phyloP scores from a whole-genome alignment of 208 protist genomes.

The Wallacemonas rigidus region DNA sequence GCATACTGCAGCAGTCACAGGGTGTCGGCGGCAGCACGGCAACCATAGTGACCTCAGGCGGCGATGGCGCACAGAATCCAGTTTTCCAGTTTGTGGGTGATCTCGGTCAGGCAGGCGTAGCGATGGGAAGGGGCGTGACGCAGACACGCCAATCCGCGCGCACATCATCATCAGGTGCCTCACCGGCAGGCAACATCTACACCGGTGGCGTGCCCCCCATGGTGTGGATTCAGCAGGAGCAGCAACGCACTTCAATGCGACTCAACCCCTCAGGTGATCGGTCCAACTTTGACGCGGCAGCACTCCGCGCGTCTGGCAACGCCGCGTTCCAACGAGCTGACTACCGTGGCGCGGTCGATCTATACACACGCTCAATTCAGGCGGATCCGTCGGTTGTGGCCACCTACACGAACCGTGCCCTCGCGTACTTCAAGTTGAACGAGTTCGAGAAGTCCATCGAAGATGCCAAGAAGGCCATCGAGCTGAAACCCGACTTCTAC shows the following conservation, averaged over 20 bases:
- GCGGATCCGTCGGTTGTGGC: conserved; percentile 49
- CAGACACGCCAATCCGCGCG: background rate
- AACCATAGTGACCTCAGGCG: conserved; percentile 9
- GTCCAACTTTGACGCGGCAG: conserved; percentile 24
- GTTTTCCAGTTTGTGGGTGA: conserved; percentile 12
- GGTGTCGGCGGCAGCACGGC: conserved; percentile 11
- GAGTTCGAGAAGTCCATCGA: conserved; percentile 37
- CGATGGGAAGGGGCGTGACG: background rate
- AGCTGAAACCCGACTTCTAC: conserved; percentile 51
- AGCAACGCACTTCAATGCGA: conserved; percentile 43
- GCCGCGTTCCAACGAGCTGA: conserved; percentile 51
- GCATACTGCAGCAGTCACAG: conserved; percentile 14
- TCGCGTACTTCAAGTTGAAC: conserved; percentile 60
- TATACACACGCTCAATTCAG: conserved; percentile 72
- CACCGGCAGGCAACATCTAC: conserved; percentile 47
- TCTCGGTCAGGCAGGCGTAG: background rate
- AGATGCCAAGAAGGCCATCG: conserved; percentile 47
- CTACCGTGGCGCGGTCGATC: conserved; percentile 51
- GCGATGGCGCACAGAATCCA: background rate
- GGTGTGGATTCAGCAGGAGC: conserved; percentile 71
- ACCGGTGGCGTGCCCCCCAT: conserved; percentile 50
- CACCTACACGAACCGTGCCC: conserved; percentile 74
- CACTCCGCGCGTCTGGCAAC: conserved; percentile 73
- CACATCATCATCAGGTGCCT: background rate
- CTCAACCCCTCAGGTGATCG: conserved; percentile 22